Evolutionary conservation across 1,284 basidiomycete genomes (phyloP).

Genomic region (Paramarasmius palmivorus): DNA sequence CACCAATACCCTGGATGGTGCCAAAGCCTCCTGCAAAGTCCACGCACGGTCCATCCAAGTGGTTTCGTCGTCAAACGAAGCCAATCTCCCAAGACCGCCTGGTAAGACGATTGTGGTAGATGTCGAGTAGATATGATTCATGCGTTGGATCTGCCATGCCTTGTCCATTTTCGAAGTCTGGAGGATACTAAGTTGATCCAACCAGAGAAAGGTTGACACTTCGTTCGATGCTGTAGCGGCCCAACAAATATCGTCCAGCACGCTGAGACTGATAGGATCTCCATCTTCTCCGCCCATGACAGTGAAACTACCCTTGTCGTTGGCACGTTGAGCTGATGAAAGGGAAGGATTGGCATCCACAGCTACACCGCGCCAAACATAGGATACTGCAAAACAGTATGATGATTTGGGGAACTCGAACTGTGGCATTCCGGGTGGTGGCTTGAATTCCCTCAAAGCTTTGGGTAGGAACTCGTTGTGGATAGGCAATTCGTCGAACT

Average conservation of each 20-base stretch:
- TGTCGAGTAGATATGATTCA: not conserved
- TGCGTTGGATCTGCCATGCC: constrained; percentile 7
- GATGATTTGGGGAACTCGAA: not conserved
- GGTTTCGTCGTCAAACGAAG: not conserved
- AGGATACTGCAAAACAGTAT: constrained; percentile 1
- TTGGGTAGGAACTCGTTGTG: too few relatives aligned
- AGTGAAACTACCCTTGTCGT: not conserved
- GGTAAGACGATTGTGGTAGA: not conserved
- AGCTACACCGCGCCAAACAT: constrained; percentile 4
- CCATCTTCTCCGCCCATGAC: constrained; percentile 6
- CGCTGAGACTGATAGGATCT: constrained; percentile 4
- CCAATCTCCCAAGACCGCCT: not conserved
- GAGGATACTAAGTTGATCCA: constrained; percentile 3
- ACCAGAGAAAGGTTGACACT: constrained; percentile 1
- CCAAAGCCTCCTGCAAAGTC: constrained; percentile 3
- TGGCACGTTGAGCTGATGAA: too few relatives aligned
- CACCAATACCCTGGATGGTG: not conserved
- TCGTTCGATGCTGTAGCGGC: not conserved
- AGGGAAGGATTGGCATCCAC: not conserved
- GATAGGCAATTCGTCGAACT: constrained; percentile 1
- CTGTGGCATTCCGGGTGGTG: too few relatives aligned
- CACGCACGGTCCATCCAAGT: constrained; percentile 8
- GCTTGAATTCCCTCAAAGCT: too few relatives aligned
- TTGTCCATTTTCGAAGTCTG: not conserved
- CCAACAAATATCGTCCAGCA: constrained; percentile 4